Base-by-base conservation (phyloP, 768 basidiomycete species). In the Kockovaella imperatae region DNA sequence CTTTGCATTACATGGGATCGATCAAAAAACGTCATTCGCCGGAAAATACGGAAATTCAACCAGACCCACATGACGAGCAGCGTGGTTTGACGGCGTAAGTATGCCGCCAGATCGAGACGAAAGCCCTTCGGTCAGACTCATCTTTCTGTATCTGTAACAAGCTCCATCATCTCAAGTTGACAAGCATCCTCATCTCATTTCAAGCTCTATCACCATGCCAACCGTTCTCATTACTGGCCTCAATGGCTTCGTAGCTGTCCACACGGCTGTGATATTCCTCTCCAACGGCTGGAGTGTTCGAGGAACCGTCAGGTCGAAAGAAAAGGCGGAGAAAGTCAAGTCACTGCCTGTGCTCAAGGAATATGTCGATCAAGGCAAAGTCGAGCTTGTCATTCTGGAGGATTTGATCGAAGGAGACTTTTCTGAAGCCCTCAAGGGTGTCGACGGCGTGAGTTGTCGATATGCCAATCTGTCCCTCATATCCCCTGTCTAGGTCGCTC, bases 191-290 rank as follows among this genome's bases (percentile, higher is more conserved):
- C n/a, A n/a, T n/a, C n/a, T n/a, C 31, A 32, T 10, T 32, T 32
- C 10, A 10, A 32, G n/a, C 21, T 17, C 6, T 4, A 38, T 14
- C 53, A 55, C 3, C 15, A 56, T 56, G 55, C 46, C 55, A n/a
- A 53, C 45, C 31, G 59, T 67, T 17, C 50, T 64, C 30, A 59
- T 67, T 39, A 64, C 65, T 18, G 65, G 65, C 21, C 36, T 67
- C 23, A 60, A 59, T 44, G 65, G 65, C 35, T 67, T 62, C 42
- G 50, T 56, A 11, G 60, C 60, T 13, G 53, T 52, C n/a, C 63
- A 63, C 47, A 51, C 57, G 41, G 67, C 67, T 15, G 42, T 59
- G 26, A 28, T 38, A 7, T 65, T 59, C 59, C 56, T 68, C 26
- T 35, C 48, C 26, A 45, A 60, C 28, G 67, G 64, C 14, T 64